phyloP scores from a whole-genome alignment of 2,329 filamentous ascomycete species.

The Fusarium fujikuroi region DNA sequence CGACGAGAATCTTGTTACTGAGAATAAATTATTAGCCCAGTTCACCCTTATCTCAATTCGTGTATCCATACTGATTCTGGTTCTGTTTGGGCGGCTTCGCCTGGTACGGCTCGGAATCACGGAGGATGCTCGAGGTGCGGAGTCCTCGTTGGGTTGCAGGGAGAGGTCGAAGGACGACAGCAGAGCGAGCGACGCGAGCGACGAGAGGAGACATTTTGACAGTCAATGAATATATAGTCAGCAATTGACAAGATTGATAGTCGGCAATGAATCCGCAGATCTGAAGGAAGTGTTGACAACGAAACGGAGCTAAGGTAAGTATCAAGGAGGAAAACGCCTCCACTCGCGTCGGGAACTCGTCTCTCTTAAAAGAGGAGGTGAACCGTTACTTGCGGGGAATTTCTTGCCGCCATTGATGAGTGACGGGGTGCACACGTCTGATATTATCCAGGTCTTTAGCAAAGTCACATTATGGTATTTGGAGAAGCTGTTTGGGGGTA shows the following conservation, averaged over 20 bases:
- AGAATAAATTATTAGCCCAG: not conserved
- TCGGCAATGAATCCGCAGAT: constrained; percentile 2
- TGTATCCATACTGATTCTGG: constrained; percentile 18
- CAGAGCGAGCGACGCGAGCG: constrained; percentile 20
- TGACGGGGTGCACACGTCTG: constrained; percentile 10
- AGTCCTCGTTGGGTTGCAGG: constrained; percentile 30
- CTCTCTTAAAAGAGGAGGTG: constrained; percentile 21
- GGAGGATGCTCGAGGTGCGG: constrained; percentile 31
- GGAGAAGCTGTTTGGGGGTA: not conserved
- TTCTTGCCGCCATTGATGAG: constrained; percentile 35
- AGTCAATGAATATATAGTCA: not conserved
- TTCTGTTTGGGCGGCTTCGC: constrained; percentile 26
- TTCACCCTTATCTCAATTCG: fast-evolving
- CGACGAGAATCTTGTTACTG: constrained; percentile 32
- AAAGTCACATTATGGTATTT: constrained; percentile 30
- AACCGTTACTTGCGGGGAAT: constrained; percentile 23
- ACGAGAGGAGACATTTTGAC: constrained; percentile 21
- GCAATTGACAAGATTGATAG: not conserved
- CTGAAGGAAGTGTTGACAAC: constrained; percentile 2
- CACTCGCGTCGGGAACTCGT: constrained; percentile 2
- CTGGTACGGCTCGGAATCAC: constrained; percentile 29
- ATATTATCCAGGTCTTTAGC: not conserved
- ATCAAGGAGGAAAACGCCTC: constrained; percentile 18
- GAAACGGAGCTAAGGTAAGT: constrained; percentile 11
- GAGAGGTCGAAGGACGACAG: constrained; percentile 24